phyloP scores from a whole-genome alignment of 768 basidiomycete species.

The Clitopilus hobsonii region DNA sequence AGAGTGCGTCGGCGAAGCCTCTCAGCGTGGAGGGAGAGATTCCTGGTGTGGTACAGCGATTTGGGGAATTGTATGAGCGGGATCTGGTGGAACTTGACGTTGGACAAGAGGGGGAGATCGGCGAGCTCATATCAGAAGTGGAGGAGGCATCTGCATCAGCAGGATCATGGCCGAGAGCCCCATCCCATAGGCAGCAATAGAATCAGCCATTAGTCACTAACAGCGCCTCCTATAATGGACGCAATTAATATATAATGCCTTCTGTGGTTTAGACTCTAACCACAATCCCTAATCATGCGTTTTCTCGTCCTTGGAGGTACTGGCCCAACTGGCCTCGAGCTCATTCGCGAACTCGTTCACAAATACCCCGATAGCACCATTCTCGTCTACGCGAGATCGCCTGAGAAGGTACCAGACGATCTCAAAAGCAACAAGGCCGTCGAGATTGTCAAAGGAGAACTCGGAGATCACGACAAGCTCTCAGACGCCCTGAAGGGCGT shows the following conservation, averaged over 20 bases:
- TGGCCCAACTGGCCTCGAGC: slow-evolving; percentile 51
- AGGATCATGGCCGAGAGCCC: slow-evolving; percentile 35
- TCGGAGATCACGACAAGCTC: slow-evolving; percentile 47
- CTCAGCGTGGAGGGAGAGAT: slow-evolving; percentile 48
- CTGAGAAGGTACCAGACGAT: slow-evolving; percentile 55
- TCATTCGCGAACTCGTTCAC: slow-evolving; percentile 52
- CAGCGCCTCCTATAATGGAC: neutral
- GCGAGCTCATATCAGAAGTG: slow-evolving; percentile 38
- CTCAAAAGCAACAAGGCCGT: slow-evolving; percentile 39
- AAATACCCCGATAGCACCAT: slow-evolving; percentile 33
- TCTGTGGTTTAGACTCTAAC: neutral
- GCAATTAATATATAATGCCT: neutral
- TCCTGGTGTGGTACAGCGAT: slow-evolving; percentile 40
- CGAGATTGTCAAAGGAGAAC: slow-evolving; percentile 48
- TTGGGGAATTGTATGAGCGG: slow-evolving; percentile 45
- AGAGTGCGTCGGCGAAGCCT: slow-evolving; percentile 32
- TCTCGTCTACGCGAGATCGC: slow-evolving; percentile 60
- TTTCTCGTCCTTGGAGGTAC: slow-evolving; percentile 70
- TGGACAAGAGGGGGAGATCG: slow-evolving; percentile 40
- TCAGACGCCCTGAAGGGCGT: slow-evolving; percentile 50
- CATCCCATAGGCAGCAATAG: slow-evolving; percentile 10
- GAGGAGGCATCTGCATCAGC: slow-evolving; percentile 39
- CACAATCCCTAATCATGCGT: slow-evolving; percentile 23
- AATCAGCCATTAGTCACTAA: slow-evolving; percentile 3
- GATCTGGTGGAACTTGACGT: slow-evolving; percentile 41